phyloP scores from a whole-genome alignment of 352 stramenopile species.

The Pythium graminicola region DNA sequence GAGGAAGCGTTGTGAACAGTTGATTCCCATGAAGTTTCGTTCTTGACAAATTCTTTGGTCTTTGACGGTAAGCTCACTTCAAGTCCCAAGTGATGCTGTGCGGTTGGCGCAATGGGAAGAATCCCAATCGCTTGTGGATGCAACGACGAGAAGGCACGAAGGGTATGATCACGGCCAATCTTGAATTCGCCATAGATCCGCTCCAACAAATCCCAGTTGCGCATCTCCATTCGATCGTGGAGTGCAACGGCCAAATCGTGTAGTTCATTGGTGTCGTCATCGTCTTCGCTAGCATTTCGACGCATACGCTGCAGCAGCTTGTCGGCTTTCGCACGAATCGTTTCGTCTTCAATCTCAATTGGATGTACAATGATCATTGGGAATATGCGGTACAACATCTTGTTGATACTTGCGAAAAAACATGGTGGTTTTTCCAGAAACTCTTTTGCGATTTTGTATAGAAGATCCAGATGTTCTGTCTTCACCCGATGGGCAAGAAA shows the following conservation, averaged over 20 bases:
- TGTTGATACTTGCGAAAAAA: constrained; percentile 1
- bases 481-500: not conserved
- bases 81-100: not conserved
- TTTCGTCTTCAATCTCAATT: not conserved
- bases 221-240: not conserved
- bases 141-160: constrained; percentile 1
- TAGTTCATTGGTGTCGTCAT: not conserved
- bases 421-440: not conserved
- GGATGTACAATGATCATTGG: not conserved
- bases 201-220: constrained; percentile 4
- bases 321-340: not conserved
- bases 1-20: not conserved
- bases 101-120: not conserved
- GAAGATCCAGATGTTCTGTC: not conserved
- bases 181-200: constrained; percentile 2
- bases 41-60: no score
- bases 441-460: constrained; percentile 1
- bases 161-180: not conserved
- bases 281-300: not conserved
- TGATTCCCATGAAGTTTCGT: no score
- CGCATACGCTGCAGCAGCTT: not conserved
- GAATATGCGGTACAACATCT: constrained; percentile 6
- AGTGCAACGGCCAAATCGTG: not conserved
- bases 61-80: not conserved
- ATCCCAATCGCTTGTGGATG: constrained; percentile 6